Base-by-base conservation (phyloP, 2,329 filamentous ascomycete species). In the Trichophyton mentagrophytes region DNA sequence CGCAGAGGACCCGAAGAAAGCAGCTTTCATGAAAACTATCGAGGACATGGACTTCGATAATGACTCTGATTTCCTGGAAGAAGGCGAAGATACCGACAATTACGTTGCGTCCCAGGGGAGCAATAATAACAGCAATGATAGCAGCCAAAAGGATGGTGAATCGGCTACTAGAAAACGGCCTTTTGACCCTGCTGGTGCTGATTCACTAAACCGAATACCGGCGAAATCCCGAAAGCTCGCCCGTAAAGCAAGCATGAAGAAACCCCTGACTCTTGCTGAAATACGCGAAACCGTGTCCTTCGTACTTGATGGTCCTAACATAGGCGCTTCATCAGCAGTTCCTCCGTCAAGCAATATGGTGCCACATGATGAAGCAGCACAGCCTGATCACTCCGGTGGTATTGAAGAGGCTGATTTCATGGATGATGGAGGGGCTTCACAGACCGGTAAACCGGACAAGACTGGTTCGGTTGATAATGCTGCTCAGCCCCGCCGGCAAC, bases 11-110 rank as follows among this genome's bases (percentile, higher is more conserved):
- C 89, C 89, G 1, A 91, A 92, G 70, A 92, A 90, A 70, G 82
- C 87, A 63, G 93, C 93, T 0, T 99, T 99, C 76, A 80, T 99
- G 66, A 85, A 85, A 65, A 90, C 90, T 5, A 88, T 99, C 59
- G 90, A 96, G 68, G 91, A 96, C 69, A 83, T 83, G 57, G 87
- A 86, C 79, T 80, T 67, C n/a, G 79, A 80, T 22, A 79, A 80
- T 62, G 87, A 90, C 60, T 82, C 87, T 72, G 87, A 91, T 65
- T 87, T 95, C 67, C 74, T 90, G 7, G 69, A 72, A 27, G 70
- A 76, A 8, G 66, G 69, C 20, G 55, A 61, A 1, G 67, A 69
- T 7, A 64, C 55, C 62, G 62, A 66, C 25, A 53, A 55, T 25
- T 27, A n/a, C 36, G 51, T 47, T 33, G 30, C 55, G 8, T 58